Conservation (phyloP, 352 stramenopile genomes). For the Phytophthora brassicae region DNA sequence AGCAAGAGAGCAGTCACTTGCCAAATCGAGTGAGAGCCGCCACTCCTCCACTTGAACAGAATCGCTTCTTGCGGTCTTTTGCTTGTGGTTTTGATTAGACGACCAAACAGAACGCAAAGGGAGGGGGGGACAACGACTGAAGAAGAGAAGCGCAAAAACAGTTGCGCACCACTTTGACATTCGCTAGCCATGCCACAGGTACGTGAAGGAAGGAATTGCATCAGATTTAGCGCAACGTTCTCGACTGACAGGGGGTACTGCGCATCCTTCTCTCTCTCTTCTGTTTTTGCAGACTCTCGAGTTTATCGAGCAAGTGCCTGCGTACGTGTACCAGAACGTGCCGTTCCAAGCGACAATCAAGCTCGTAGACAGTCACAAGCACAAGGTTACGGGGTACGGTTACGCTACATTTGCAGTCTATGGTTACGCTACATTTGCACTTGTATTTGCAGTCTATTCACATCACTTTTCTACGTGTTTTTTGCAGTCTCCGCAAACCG, state of each 20-base stretch:
- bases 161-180: conserved; percentile 12
- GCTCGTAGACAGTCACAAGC: conserved; percentile 63
- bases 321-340: conserved; percentile 67
- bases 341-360: conserved; percentile 59
- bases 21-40: conserved; percentile 30
- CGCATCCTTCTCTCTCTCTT: not conserved
- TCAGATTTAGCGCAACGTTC: conserved; percentile 2
- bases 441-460: not conserved
- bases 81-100: conserved; percentile 27
- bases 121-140: not conserved
- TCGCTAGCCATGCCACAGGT: conserved; percentile 48
- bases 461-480: not conserved
- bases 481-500: conserved; percentile 34
- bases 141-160: conserved; percentile 1
- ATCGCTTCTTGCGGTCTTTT: conserved; percentile 9
- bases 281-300: conserved; percentile 52
- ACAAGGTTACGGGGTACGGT: conserved; percentile 53
- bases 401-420: too few species aligned
- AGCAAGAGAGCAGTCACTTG: conserved; percentile 12
- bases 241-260: conserved; percentile 11
- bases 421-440: too few species aligned
- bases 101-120: conserved; percentile 13
- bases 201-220: too few species aligned
- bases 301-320: conserved; percentile 53
- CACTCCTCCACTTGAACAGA: conserved; percentile 11